phyloP scores from a whole-genome alignment of 176 grass and related monocot species.

The Oryza meyeriana region DNA sequence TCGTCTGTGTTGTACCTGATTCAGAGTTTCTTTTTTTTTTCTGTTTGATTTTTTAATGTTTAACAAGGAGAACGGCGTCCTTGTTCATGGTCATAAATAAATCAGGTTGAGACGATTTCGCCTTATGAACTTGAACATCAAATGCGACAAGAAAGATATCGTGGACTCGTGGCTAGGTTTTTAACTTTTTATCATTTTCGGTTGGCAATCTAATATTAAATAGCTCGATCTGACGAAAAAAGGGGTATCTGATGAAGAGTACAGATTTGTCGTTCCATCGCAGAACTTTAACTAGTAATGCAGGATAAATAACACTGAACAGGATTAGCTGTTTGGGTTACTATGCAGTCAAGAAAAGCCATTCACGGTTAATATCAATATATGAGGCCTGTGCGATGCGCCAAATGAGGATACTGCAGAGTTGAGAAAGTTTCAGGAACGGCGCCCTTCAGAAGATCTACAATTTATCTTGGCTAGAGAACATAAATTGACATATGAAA shows the following conservation, averaged over 20 bases:
- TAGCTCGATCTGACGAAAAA: not conserved
- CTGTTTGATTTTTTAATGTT: conserved; percentile 10
- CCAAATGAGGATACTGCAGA: not conserved
- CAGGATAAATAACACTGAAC: not conserved
- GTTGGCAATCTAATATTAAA: not conserved
- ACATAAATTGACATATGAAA: not conserved
- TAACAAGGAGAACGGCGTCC: not conserved
- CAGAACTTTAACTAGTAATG: not conserved
- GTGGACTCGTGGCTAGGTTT: not conserved
- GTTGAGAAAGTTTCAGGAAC: not conserved
- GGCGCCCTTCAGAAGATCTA: not conserved
- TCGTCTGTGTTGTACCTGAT: conserved; percentile 4
- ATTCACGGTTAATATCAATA: not conserved
- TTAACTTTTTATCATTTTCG: not conserved
- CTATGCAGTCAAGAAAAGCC: not conserved
- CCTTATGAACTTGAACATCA: not conserved
- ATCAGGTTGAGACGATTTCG: not conserved
- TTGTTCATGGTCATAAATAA: conserved; percentile 39
- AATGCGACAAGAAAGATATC: not conserved
- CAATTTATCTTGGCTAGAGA: not conserved
- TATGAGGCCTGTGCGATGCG: not conserved
- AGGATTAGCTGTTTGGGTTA: not conserved
- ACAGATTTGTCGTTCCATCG: not conserved
- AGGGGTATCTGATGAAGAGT: not conserved
- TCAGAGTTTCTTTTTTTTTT: conserved; percentile 3